Percentiles rank a stretch among this genome's conserved stretches.
phyloP scores from a whole-genome alignment of 1,139 yeast genomes.

The Hyphopichia khmerensis region DNA sequence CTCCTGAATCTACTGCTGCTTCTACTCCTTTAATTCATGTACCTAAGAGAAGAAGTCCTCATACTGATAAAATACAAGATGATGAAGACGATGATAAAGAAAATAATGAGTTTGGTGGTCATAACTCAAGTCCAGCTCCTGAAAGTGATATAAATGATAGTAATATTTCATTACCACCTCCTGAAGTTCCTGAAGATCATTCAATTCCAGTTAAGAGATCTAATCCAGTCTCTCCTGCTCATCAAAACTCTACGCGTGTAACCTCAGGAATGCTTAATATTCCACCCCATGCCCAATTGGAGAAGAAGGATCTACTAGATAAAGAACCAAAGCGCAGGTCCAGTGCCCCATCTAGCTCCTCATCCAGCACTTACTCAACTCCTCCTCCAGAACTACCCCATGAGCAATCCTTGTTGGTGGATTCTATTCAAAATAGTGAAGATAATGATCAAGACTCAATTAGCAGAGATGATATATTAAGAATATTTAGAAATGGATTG shows the following conservation, averaged over 20 bases:
- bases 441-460: background rate
- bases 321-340: background rate
- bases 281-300: conserved; percentile 27
- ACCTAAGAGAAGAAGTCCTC: background rate
- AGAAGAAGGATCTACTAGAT: conserved; percentile 14
- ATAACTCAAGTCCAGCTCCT: background rate
- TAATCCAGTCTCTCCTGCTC: conserved; percentile 7
- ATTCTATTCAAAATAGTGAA: background rate
- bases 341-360: background rate
- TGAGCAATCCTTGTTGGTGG: background rate
- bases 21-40: background rate
- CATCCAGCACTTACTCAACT: background rate
- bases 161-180: conserved; percentile 36
- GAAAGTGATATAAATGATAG: conserved; percentile 12
- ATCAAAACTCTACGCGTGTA: conserved; percentile 41
- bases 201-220: conserved; percentile 27
- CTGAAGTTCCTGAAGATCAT: conserved; percentile 20
- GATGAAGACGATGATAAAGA: background rate
- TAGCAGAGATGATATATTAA: conserved; percentile 22
- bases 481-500: conserved; percentile 23
- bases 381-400: background rate
- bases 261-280: conserved; percentile 65
- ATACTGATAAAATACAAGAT: background rate
- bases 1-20: background rate
- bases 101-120: background rate